Percentiles rank a stretch among this genome's conserved stretches.
Evolutionary conservation across 1,284 basidiomycete species (phyloP).

Genomic region (Apiotrichum akiyoshidainum): DNA sequence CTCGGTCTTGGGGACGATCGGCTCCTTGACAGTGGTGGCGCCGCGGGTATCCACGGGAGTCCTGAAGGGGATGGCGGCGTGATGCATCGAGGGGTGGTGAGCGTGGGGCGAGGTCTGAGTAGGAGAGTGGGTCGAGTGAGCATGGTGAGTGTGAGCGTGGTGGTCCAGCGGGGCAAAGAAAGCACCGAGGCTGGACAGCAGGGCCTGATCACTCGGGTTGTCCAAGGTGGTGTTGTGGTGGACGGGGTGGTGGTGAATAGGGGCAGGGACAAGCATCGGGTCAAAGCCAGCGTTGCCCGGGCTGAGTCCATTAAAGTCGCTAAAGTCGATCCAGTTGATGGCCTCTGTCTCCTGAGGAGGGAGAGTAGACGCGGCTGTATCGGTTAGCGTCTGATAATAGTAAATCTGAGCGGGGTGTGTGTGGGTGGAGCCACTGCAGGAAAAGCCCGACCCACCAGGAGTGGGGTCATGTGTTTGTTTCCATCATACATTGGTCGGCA

Average conservation of each 20-base stretch:
- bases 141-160: not conserved
- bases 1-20: not conserved
- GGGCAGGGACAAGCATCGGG: not conserved
- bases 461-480: not conserved
- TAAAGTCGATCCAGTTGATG: slow-evolving; percentile 6
- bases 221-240: not conserved
- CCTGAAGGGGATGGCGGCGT: not conserved
- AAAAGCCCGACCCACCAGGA: not conserved
- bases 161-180: not conserved
- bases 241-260: not conserved
- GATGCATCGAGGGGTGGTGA: not conserved
- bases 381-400: not conserved
- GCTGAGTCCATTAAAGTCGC: slow-evolving; percentile 2
- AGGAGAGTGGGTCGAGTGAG: not conserved
- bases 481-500: too few species aligned
- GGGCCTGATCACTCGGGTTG: not conserved
- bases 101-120: not conserved
- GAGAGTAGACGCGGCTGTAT: not conserved
- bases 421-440: too few species aligned
- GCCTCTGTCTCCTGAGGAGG: not conserved
- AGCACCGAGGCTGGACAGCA: not conserved
- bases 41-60: not conserved
- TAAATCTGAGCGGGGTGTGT: too few species aligned
- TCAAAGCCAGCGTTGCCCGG: not conserved
- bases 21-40: not conserved